Conservation (phyloP, 768 basidiomycete genomes). For the Trametes maxima region DNA sequence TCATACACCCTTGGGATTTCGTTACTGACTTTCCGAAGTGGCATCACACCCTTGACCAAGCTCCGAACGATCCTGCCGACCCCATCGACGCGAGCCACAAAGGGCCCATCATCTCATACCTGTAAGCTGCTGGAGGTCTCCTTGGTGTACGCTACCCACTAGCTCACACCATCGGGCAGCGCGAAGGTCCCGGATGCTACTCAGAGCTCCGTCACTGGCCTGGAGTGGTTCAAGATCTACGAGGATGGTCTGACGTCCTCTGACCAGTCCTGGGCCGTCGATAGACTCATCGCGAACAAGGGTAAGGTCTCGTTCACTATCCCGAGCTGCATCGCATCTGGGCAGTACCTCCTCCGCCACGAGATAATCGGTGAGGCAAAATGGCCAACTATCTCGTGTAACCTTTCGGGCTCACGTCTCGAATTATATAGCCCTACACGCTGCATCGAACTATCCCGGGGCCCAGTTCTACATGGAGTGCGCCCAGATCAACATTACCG, state of each 20-base stretch:
- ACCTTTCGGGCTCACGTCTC: neutral
- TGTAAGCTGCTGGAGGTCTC: neutral
- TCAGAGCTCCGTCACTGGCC: constrained; percentile 48
- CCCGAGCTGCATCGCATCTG: constrained; percentile 47
- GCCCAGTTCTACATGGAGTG: constrained; percentile 36
- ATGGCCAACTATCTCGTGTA: neutral
- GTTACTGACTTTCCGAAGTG: neutral
- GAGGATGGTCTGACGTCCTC: constrained; percentile 42
- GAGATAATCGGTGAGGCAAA: constrained; percentile 51
- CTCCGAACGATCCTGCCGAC: constrained; percentile 46
- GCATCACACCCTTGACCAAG: constrained; percentile 12
- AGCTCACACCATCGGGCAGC: constrained; percentile 28
- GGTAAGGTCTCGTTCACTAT: constrained; percentile 52
- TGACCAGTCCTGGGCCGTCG: constrained; percentile 47
- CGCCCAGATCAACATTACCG: constrained; percentile 37
- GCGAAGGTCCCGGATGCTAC: constrained; percentile 48
- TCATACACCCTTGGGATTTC: neutral
- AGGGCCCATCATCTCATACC: constrained; percentile 37
- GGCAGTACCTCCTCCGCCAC: constrained; percentile 52
- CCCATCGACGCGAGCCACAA: constrained; percentile 54
- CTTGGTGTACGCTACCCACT: neutral
- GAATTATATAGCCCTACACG: constrained; percentile 44
- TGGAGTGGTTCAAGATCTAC: constrained; percentile 56
- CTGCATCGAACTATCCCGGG: constrained; percentile 50
- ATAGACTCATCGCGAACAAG: constrained; percentile 47